Evolutionary conservation across 2,329 filamentous ascomycete genomes (phyloP), one percentile per base, ranked within the genome.

Genomic region (Anisogramma anomala): DNA sequence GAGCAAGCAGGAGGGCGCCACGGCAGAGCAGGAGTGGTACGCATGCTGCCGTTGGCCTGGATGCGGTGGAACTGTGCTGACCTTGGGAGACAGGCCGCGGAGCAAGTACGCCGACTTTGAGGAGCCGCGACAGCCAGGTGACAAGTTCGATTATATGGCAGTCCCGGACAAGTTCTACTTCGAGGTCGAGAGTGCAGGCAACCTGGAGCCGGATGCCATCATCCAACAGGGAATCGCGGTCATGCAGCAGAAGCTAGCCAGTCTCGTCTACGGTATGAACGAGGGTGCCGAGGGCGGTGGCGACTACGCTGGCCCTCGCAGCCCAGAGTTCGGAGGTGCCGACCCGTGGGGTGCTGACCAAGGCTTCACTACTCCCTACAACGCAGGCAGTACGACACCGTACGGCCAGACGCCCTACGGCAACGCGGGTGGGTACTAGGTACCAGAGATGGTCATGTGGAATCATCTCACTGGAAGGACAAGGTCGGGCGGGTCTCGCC

Each of bases 91-190:
- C 55, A 88, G 74, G 88, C 87, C 87, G 51, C 82, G 80, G 64
- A 85, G 75, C 58, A 78, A 82, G 63, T 88, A 88, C 54, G 79
- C 81, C 17, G 73, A 77, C 31, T 84, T 82, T 71, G 86, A 93
- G 58, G 82, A 87, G 37, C 79, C 83, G 7, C 73, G 79, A 0
- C 77, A 83, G 51, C 83, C 91, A 50, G 86, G 86, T 51, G 84
- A 93, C 53, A 74, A 79, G 0, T 96, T 96, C 61, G 80, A 96
- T 64, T 96, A 85, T 62, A 82, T 94, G 53, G 89, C 87, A 8
- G 74, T 82, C 17, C 89, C 91, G 4, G 72, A 70, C 47, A 77
- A 76, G 50, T 98, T 95, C 69, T 98, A 95, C 68, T 83, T 89
- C 55, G 87, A 95, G 56, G 82, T 98, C 34, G 91, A 98, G 62